Base-by-base conservation (phyloP, 2,329 filamentous ascomycete genomes). In the Phialophora expanda region DNA sequence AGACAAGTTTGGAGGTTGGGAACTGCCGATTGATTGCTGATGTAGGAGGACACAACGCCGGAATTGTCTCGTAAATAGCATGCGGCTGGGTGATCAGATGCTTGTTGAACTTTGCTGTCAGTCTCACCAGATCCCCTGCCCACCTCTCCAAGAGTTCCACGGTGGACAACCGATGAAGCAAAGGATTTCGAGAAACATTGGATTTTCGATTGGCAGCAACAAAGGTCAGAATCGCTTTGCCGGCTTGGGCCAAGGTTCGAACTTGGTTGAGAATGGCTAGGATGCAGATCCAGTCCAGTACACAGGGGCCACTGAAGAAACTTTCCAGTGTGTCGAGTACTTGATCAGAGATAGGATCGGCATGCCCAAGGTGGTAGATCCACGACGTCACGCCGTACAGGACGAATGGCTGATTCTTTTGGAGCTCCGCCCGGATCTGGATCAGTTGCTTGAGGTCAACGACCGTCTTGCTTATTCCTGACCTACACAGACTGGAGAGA, bases 21-120 rank as follows among this genome's bases (percentile, higher is more conserved):
- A 79, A 80, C 9, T 74, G 70, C 55, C 74, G 70, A 61, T 75
- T 74, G 3, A 80, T 75, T 2, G 73, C 68, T 7, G 79, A 79
- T 22, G 71, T 69, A 7, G 60, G 41, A 0, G 80, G 79, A 65
- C 79, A 81, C 48, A 82, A 76, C 1, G 78, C 76, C 1, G 78
- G 77, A 8, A 81, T 75, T 2, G 73, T 66, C 51, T 76, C 76
- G 65, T 79, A 77, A 38, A 81, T 80, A 0, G 75, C 63, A 5
- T 74, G 67, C 0, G 79, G 78, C 7, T 72, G 64, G 34, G 58
- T 44, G 0, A 62, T 34, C 11, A 80, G 59, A 46, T 69, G 66
- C 6, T 14, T 51, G 2, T 75, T 75, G 64, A 79, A 80, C 54
- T 78, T 78, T 6, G 76, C 77, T 14, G 77, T 58, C 9, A 81